Evolutionary conservation across 331 rosid species (phyloP).

Genomic region (Malus hybrid): DNA sequence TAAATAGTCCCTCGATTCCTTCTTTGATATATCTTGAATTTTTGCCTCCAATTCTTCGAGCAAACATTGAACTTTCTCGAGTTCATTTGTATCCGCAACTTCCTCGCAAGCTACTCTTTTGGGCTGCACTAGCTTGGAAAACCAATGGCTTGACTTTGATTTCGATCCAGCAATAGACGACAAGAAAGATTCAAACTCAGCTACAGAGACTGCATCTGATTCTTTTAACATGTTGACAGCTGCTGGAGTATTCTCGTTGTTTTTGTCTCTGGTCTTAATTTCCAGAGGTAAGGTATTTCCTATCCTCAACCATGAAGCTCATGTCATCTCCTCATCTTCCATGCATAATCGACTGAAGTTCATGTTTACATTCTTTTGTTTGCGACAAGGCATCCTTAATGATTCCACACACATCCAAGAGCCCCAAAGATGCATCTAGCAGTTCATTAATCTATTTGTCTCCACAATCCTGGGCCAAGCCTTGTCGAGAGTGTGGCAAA

Average conservation of each 20-base stretch:
- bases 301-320: conserved; percentile 1
- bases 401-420: conserved; percentile 25
- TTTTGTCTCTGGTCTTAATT: conserved; percentile 1
- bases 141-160: conserved; percentile 16
- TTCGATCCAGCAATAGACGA: conserved; percentile 19
- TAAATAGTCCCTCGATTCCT: conserved; percentile 26
- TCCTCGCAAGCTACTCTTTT: conserved; percentile 15
- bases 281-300: conserved; percentile 9
- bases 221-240: conserved; percentile 26
- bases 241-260: not conserved
- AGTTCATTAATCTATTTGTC: conserved; percentile 21
- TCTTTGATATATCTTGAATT: conserved; percentile 21
- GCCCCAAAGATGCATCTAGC: conserved; percentile 32
- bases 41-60: conserved; percentile 22
- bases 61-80: conserved; percentile 9
- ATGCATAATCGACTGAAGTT: conserved; percentile 15
- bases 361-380: conserved; percentile 27
- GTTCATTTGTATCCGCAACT: not conserved
- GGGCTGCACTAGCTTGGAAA: conserved; percentile 25
- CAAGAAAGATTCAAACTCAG: conserved; percentile 27
- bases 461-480: conserved; percentile 29
- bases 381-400: conserved; percentile 29
- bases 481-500: conserved; percentile 41
- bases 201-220: conserved; percentile 27
- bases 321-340: conserved; percentile 10